These are phyloP conservation scores for Suillus subalutaceus DNA, from an alignment of 768 basidiomycete species.

Conservation along the genomic window DNA sequence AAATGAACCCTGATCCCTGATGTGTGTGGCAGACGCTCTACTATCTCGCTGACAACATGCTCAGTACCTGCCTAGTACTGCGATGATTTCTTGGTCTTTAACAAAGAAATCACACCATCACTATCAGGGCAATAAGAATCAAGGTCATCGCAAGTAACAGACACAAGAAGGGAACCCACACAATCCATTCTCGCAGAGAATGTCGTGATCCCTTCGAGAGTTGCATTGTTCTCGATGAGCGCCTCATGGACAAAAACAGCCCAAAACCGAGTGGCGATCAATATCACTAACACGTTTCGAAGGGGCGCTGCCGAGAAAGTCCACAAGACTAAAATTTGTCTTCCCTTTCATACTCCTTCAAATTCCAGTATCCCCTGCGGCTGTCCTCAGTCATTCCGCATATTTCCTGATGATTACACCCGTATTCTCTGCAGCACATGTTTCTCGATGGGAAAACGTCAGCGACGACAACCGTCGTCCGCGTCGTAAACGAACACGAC, in stretches of 20 bases:
- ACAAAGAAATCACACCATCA: background rate
- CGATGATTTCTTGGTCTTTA: background rate
- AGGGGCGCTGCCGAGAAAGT: background rate
- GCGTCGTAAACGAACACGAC: constrained; percentile 6
- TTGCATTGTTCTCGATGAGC: background rate
- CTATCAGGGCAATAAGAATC: background rate
- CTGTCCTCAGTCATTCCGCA: background rate
- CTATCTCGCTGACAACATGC: background rate
- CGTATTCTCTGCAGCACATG: constrained; percentile 37
- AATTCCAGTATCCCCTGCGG: background rate
- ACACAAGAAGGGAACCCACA: background rate
- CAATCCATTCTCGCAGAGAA: background rate
- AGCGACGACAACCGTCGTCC: constrained; percentile 5
- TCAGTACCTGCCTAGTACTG: background rate
- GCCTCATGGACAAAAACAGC: constrained; percentile 9
- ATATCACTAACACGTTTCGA: background rate
- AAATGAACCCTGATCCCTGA: constrained; percentile 5
- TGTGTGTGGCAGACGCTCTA: background rate
- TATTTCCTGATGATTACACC: constrained; percentile 23
- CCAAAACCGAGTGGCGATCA: constrained; percentile 2
- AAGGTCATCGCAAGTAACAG: background rate
- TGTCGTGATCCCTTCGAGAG: background rate
- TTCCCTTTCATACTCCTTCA: constrained; percentile 1
- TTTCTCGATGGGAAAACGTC: constrained; percentile 28
- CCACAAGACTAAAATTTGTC: background rate